Evolutionary conservation across 305 asterid species (phyloP).

Genomic region (Caryopteris hybrid): DNA sequence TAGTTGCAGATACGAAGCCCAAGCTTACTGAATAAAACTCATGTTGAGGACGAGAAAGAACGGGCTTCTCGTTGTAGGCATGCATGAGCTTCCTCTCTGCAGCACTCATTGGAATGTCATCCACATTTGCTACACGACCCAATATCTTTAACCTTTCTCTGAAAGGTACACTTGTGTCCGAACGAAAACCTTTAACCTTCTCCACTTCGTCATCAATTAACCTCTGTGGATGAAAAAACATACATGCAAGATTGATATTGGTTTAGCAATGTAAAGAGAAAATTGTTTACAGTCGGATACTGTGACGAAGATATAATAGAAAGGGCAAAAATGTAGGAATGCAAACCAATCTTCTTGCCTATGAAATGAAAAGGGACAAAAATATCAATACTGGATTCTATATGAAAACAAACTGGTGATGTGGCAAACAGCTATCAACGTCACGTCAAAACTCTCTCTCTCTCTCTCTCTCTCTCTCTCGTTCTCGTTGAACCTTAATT

Average conservation of each 20-base stretch:
- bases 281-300: not conserved
- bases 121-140: conserved; percentile 90
- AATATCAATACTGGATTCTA: no score
- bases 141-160: conserved; percentile 90
- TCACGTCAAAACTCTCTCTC: no score
- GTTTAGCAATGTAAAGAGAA: not conserved
- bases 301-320: not conserved
- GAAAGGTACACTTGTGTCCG: conserved; percentile 64
- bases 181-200: conserved; percentile 77
- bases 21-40: conserved; percentile 64
- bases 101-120: conserved; percentile 78
- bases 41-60: conserved; percentile 98
- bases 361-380: not conserved
- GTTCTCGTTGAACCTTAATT: no score
- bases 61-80: conserved; percentile 94
- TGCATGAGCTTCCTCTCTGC: conserved; percentile 98
- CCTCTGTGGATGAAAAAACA: conserved; percentile 41
- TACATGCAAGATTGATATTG: not conserved
- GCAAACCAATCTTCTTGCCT: not conserved
- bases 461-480: no score
- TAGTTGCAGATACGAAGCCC: not conserved
- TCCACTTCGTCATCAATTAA: conserved; percentile 81
- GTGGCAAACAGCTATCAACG: no score
- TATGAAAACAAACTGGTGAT: no score
- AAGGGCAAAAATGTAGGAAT: not conserved